A percentile compares a stretch with the other conserved stretches of the same genome.
Evolutionary conservation across 139 green algal species (phyloP).

Genomic region (Picochlorum sp.): DNA sequence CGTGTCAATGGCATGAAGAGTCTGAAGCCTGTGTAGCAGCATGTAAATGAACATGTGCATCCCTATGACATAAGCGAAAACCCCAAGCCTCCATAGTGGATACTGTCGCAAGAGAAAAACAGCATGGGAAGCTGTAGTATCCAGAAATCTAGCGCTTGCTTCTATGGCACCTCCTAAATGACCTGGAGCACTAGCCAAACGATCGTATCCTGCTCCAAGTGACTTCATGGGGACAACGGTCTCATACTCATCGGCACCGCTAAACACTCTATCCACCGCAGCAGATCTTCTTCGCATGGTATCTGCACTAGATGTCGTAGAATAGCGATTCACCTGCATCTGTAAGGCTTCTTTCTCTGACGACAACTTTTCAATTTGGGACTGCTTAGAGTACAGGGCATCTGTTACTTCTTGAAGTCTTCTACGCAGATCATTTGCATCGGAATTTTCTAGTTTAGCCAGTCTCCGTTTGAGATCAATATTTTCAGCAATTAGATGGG

Average conservation of each 20-base stretch:
- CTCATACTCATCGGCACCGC: conserved; percentile 9
- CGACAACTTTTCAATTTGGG: conserved; percentile 49
- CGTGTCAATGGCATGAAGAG: too few relatives aligned
- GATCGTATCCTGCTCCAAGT: conserved; percentile 50
- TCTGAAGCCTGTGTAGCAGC: too few relatives aligned
- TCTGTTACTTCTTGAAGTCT: conserved; percentile 45
- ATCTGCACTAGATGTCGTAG: conserved; percentile 12
- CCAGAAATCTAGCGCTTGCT: conserved; percentile 24
- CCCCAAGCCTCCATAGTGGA: conserved; percentile 48
- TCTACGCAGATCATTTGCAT: conserved; percentile 33
- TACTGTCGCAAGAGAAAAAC: conserved; percentile 58
- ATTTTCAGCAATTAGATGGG: conserved; percentile 18
- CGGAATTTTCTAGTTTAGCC: conserved; percentile 8
- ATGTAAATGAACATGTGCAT: conserved; percentile 72
- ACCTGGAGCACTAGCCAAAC: conserved; percentile 27
- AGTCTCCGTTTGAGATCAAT: conserved; percentile 10
- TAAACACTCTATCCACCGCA: conserved; percentile 1
- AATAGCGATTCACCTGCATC: conserved; percentile 57
- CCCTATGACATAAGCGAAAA: conserved; percentile 50
- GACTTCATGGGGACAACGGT: conserved; percentile 65
- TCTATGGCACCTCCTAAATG: conserved; percentile 32
- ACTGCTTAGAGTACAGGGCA: conserved; percentile 63
- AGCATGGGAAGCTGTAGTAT: conserved; percentile 16
- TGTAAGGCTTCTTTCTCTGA: conserved; percentile 47
- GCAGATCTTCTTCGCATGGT: conserved; percentile 5